Base-by-base conservation (phyloP, 2,329 filamentous ascomycete species). In the Alternaria sp. region DNA sequence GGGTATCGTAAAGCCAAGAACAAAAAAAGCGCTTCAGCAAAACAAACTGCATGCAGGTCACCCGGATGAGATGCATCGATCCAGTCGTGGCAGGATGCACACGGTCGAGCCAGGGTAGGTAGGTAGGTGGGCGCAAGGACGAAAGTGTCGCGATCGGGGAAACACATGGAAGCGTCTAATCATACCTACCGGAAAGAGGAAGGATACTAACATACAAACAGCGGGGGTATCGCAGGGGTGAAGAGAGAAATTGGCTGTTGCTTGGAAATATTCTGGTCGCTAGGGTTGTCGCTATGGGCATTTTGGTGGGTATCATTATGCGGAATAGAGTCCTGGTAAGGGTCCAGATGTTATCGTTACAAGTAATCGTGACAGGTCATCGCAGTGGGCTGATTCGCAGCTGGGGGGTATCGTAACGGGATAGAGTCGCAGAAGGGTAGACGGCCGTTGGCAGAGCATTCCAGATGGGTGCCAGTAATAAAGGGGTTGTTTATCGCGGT, bases 201-300 rank as follows among this genome's bases (percentile, higher is more conserved):
- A 58, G 42, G 21, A 21, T 14, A 29, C 3, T 50, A 50, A 39
- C 28, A 10, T 39, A 50, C 33, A 50, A 39, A 39, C 14, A 50
- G n/a, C 14, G 59, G 60, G 58, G 44, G 52, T 53, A 57, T 60
- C 54, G 60, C 61, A 52, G 42, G 46, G 56, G 59, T 49, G 49
- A 28, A 41, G 58, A 56, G 44, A 48, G 42, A 14, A 36, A 37
- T 46, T 13, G 41, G 26, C 31, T 33, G 31, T 42, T 28, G 33
- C 40, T 53, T 41, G 39, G 54, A 40, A 42, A 36, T 29, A 39
- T 17, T 48, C 21, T 31, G n/a, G 41, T 61, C 48, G 58, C 52
- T 61, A 41, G 55, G 59, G 42, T 61, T 59, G 67, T 67, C 54
- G 67, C 68, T 62, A 62, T 68, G 63, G 68, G 62, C 65, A 65